phyloP scores from a whole-genome alignment of 2,329 filamentous ascomycete genomes.

The Dactylellina drechsleri region DNA sequence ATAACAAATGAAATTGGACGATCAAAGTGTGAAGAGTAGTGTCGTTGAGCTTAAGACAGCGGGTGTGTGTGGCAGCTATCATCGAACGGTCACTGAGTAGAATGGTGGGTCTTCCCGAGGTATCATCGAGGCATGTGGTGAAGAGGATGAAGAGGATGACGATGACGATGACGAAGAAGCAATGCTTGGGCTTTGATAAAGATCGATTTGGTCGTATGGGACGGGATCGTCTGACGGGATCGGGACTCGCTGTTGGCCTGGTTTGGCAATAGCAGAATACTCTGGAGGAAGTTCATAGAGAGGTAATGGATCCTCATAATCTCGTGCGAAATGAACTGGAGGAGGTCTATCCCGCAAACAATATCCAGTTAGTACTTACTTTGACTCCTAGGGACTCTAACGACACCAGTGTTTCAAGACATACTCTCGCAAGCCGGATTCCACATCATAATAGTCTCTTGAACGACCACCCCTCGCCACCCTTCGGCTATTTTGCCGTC shows the following conservation, averaged over 20 bases:
- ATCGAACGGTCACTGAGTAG: constrained; percentile 41
- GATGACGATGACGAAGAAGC: constrained; percentile 50
- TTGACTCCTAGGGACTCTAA: no score
- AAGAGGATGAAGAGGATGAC: constrained; percentile 20
- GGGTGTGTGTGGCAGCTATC: neutral
- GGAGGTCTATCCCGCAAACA: constrained; percentile 25
- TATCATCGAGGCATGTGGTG: constrained; percentile 11
- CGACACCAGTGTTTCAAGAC: neutral
- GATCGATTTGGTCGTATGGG: constrained; percentile 43
- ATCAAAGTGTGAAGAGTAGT: no score
- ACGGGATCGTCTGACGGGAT: constrained; percentile 35
- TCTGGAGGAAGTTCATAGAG: constrained; percentile 52
- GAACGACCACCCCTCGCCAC: constrained; percentile 42
- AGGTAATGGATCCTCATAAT: constrained; percentile 46
- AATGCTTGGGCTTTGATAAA: constrained; percentile 31
- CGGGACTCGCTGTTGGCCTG: constrained; percentile 28
- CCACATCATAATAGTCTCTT: constrained; percentile 44
- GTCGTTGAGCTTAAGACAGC: no score
- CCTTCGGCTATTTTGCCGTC: constrained; percentile 28
- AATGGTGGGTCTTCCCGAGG: constrained; percentile 48
- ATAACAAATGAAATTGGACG: no score
- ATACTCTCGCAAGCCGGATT: constrained; percentile 51
- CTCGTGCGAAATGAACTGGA: constrained; percentile 42
- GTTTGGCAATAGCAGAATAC: constrained; percentile 49
- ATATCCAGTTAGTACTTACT: constrained; percentile 5